Conservation (phyloP, 179 eudicot genomes). For the Gypsophila paniculata region DNA sequence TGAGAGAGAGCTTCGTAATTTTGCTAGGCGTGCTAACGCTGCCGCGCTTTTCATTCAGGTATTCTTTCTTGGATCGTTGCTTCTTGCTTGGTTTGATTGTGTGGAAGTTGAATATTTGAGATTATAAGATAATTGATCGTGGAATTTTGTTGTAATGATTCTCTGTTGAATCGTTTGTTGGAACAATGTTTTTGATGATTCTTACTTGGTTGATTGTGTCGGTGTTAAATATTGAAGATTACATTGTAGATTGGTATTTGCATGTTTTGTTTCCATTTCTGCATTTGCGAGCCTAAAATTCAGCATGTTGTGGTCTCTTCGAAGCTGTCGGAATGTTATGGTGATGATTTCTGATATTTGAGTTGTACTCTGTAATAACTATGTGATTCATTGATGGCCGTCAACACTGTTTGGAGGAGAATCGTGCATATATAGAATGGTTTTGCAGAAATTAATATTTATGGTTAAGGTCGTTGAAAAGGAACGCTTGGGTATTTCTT, state of each 20-base stretch:
- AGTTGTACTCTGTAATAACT: not conserved
- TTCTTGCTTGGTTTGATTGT: too few species aligned
- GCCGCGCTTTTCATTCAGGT: constrained; percentile 79
- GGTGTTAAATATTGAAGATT: too few species aligned
- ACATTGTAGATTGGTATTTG: too few species aligned
- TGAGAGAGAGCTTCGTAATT: constrained; percentile 77
- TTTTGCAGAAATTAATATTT: not conserved
- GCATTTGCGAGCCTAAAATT: too few species aligned
- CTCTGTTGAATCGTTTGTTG: too few species aligned
- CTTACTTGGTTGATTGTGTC: too few species aligned
- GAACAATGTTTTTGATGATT: too few species aligned
- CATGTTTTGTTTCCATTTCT: too few species aligned
- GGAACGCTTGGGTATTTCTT: not conserved
- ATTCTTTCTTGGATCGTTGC: not conserved
- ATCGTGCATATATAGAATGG: not conserved
- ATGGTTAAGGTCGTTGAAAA: not conserved
- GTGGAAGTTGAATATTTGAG: not conserved
- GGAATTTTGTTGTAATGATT: not conserved
- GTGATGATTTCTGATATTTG: too few species aligned
- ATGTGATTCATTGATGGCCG: not conserved
- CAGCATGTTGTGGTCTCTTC: too few species aligned
- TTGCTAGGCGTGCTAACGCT: constrained; percentile 57
- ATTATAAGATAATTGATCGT: not conserved
- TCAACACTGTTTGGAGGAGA: not conserved
- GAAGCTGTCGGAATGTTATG: too few species aligned